phyloP scores from a whole-genome alignment of 2,329 filamentous ascomycete species.

The Calonectria pseudoreteaudii region DNA sequence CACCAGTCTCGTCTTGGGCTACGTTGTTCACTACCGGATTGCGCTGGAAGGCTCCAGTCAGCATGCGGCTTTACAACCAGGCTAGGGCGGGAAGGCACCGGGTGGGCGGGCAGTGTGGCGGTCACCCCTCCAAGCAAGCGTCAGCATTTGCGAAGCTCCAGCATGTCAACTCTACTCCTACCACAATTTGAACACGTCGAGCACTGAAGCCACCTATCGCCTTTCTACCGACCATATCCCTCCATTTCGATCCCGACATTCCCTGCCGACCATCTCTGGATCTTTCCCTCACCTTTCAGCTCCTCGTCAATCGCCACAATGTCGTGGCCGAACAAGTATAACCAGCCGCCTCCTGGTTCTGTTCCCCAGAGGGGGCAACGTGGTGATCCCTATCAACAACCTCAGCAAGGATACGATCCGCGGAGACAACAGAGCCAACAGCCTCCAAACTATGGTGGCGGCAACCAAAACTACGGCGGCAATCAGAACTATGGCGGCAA shows the following conservation, averaged over 20 bases:
- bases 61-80: neutral
- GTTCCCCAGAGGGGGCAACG: slow-evolving; percentile 31
- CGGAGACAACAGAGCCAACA: slow-evolving; percentile 26
- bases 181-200: slow-evolving; percentile 18
- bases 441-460: neutral
- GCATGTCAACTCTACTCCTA: slow-evolving; percentile 25
- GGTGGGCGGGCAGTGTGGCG: slow-evolving; percentile 8
- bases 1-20: neutral
- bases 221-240: neutral
- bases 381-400: slow-evolving; percentile 33
- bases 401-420: slow-evolving; percentile 50
- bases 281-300: neutral
- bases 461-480: slow-evolving; percentile 23
- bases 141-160: slow-evolving; percentile 30
- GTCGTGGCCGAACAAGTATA: slow-evolving; percentile 47
- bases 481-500: slow-evolving; percentile 8
- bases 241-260: neutral
- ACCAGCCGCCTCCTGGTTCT: slow-evolving; percentile 38
- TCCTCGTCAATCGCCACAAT: slow-evolving; percentile 35
- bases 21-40: neutral
- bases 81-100: neutral
- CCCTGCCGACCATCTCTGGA: neutral
- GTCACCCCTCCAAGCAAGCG: slow-evolving; percentile 23
- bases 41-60: neutral
- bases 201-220: slow-evolving; percentile 4